These are phyloP conservation scores for Aspergillus fumigatus DNA, from an alignment of 2,329 filamentous ascomycete species.

Conservation along the genomic window DNA sequence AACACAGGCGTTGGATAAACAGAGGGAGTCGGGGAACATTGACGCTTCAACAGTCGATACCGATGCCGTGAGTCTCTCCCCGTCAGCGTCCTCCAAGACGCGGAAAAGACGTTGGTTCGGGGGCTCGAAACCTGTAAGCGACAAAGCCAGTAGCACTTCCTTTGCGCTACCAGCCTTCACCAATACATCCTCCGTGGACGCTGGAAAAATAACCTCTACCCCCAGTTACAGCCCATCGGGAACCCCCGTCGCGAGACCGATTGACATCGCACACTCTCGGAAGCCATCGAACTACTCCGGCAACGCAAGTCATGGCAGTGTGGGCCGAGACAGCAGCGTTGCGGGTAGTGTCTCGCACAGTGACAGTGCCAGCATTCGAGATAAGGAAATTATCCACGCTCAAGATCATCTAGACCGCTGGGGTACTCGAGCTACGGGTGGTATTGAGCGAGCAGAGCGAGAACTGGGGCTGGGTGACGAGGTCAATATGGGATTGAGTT, in stretches of 20 bases:
- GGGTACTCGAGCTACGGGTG: conserved; percentile 51
- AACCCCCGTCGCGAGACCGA: conserved; percentile 23
- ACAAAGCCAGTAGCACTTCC: conserved; percentile 20
- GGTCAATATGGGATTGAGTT: conserved; percentile 77
- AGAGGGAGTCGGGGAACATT: conserved; percentile 14
- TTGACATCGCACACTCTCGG: conserved; percentile 27
- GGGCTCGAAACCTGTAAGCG: conserved; percentile 26
- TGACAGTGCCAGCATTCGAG: conserved; percentile 31
- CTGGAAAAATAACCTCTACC: conserved; percentile 19
- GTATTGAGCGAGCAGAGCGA: conserved; percentile 46
- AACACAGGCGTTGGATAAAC: conserved; percentile 24
- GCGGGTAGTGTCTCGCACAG: conserved; percentile 25
- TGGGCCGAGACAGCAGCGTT: conserved; percentile 16
- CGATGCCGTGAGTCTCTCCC: conserved; percentile 24
- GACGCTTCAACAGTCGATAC: conserved; percentile 19
- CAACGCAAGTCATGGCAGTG: conserved; percentile 15
- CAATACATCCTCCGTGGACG: conserved; percentile 19
- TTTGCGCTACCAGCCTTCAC: conserved; percentile 16
- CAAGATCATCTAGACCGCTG: conserved; percentile 49
- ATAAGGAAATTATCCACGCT: conserved; percentile 35
- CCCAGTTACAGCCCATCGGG: conserved; percentile 15
- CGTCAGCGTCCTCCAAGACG: conserved; percentile 26
- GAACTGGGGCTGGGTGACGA: conserved; percentile 81
- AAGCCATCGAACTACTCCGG: conserved; percentile 23
- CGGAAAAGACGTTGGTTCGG: conserved; percentile 38